phyloP scores from a whole-genome alignment of 1,139 yeast genomes.

The Lodderomyces orthopsilosis region DNA sequence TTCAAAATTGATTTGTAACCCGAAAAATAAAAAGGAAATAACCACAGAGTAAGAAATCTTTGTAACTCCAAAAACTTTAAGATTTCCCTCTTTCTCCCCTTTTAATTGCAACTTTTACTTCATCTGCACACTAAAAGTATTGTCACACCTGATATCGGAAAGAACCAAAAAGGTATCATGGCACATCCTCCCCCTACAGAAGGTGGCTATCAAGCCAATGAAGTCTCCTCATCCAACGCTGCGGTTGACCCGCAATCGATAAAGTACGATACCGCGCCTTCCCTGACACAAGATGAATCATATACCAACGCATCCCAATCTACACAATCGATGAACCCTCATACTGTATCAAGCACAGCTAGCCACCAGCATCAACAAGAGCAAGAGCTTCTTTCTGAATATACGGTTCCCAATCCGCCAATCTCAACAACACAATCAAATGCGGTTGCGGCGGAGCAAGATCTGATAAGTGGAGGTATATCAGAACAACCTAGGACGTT shows the following conservation, averaged over 20 bases:
- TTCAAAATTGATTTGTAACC: no score
- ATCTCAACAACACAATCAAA: conserved; percentile 37
- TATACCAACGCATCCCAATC: not conserved
- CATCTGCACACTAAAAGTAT: no score
- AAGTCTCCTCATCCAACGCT: no score
- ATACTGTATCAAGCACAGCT: conserved; percentile 34
- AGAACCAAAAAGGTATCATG: not conserved
- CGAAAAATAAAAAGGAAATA: no score
- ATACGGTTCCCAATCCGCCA: conserved; percentile 45
- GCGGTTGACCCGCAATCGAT: conserved; percentile 1
- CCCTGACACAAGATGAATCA: conserved; percentile 1
- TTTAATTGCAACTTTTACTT: not conserved
- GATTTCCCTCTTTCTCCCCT: not conserved
- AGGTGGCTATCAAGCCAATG: not conserved
- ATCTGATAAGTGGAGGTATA: not conserved
- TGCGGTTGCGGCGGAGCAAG: conserved; percentile 19
- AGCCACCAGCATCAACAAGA: conserved; percentile 47
- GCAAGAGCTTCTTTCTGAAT: conserved; percentile 40
- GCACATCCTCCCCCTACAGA: not conserved
- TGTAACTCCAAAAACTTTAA: not conserved
- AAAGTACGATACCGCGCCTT: not conserved
- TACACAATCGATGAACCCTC: conserved; percentile 11
- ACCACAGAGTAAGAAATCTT: no score
- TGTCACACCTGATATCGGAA: not conserved
- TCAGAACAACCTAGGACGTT: conserved; percentile 49